Evolutionary conservation across 2,329 filamentous ascomycete species (phyloP).

Genomic region (Aureobasidium sp.): DNA sequence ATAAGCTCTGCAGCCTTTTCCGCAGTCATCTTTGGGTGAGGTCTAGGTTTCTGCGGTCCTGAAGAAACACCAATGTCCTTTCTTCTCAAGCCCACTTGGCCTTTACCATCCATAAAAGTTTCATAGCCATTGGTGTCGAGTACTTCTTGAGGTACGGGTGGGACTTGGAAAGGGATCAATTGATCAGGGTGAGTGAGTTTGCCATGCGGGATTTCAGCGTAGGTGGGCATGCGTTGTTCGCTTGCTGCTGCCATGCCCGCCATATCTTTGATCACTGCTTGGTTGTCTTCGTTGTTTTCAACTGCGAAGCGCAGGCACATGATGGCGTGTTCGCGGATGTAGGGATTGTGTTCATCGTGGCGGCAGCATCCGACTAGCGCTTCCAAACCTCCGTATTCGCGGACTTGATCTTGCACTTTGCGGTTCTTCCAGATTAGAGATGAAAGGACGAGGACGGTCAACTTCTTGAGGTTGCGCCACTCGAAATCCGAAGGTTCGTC

Average conservation of each 20-base stretch:
- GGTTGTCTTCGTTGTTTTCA: conserved; percentile 63
- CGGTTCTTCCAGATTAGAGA: conserved; percentile 81
- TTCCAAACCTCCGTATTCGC: conserved; percentile 76
- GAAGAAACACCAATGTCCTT: conserved; percentile 21
- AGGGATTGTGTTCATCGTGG: conserved; percentile 89
- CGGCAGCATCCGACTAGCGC: conserved; percentile 80
- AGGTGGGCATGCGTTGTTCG: conserved; percentile 2
- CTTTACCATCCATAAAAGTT: conserved; percentile 41
- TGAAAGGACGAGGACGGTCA: conserved; percentile 83
- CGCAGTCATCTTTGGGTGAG: conserved; percentile 24
- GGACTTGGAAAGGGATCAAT: conserved; percentile 4
- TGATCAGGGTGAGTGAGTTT: conserved; percentile 11
- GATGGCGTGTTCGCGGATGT: conserved; percentile 83
- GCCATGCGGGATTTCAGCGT: conserved; percentile 7
- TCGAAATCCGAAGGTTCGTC: conserved; percentile 59
- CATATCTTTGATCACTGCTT: conserved; percentile 60
- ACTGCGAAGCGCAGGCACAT: conserved; percentile 69
- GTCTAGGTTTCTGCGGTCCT: conserved; percentile 11
- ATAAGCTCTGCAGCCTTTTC: conserved; percentile 38
- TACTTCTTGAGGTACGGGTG: conserved; percentile 35
- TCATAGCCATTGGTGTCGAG: conserved; percentile 41
- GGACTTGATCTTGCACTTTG: conserved; percentile 78
- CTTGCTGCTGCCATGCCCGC: conserved; percentile 16
- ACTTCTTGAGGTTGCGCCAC: conserved; percentile 81
- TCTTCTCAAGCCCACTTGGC: conserved; percentile 38